These are phyloP conservation scores for Tolypocladium tundrense DNA, from an alignment of 2,329 filamentous ascomycete genomes.

Conservation along the genomic window DNA sequence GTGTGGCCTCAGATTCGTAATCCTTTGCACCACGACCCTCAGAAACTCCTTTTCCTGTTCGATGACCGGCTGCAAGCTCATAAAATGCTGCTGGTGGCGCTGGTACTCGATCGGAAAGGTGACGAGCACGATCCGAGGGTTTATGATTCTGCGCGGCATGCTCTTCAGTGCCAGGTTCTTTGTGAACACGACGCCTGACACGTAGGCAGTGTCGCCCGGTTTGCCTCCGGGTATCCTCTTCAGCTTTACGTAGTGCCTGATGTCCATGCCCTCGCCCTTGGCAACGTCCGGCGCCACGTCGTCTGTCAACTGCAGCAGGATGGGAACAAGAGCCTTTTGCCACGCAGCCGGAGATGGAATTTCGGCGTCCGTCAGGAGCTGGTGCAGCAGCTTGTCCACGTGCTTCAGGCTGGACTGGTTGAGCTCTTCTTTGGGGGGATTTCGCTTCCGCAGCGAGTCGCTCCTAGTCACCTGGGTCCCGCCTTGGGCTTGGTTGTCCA, in stretches of 20 bases:
- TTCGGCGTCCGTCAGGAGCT: slow-evolving; percentile 67
- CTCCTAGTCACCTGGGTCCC: slow-evolving; percentile 56
- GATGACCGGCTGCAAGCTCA: slow-evolving; percentile 95
- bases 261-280: slow-evolving; percentile 88
- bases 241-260: slow-evolving; percentile 92
- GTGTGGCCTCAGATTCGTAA: slow-evolving; percentile 74
- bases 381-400: slow-evolving; percentile 73
- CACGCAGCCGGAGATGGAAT: slow-evolving; percentile 67
- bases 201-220: slow-evolving; percentile 88
- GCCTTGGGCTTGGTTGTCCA: slow-evolving; percentile 34
- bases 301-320: slow-evolving; percentile 81
- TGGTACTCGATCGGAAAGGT: slow-evolving; percentile 96
- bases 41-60: slow-evolving; percentile 93
- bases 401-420: slow-evolving; percentile 83
- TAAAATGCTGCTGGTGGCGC: slow-evolving; percentile 78
- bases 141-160: slow-evolving; percentile 78
- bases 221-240: slow-evolving; percentile 91
- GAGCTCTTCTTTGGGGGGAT: slow-evolving; percentile 67
- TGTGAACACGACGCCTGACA: slow-evolving; percentile 92
- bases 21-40: slow-evolving; percentile 81
- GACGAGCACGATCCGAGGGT: slow-evolving; percentile 82
- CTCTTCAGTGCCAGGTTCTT: slow-evolving; percentile 95
- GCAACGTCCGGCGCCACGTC: slow-evolving; percentile 91
- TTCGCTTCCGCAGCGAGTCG: slow-evolving; percentile 68
- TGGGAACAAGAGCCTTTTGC: slow-evolving; percentile 85